A percentile compares a stretch with the other conserved stretches of the same genome.
Conservation (phyloP, 345 rosid genomes). For the Gossypium longicalyx region DNA sequence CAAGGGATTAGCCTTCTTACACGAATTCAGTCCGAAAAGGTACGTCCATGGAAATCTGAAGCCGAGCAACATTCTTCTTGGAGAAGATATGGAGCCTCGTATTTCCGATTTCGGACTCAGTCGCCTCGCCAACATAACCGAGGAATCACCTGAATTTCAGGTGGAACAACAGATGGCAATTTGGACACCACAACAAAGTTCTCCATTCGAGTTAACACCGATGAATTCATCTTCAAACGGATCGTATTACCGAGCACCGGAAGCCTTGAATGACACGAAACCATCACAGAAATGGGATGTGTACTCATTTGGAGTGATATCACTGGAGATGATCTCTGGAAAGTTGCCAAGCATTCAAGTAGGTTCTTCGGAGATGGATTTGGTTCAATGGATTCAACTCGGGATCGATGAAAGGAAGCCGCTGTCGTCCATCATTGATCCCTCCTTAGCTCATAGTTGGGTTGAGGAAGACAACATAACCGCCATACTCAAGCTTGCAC, state of each 20-base stretch:
- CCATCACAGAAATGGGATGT: conserved; percentile 98
- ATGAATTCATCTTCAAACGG: conserved; percentile 37
- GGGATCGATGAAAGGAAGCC: conserved; percentile 58
- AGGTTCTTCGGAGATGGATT: conserved; percentile 45
- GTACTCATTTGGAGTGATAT: conserved; percentile 77
- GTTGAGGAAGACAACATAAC: conserved; percentile 57
- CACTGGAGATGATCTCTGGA: conserved; percentile 75
- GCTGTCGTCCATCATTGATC: conserved; percentile 60
- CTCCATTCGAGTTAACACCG: conserved; percentile 41
- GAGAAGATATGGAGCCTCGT: conserved; percentile 61
- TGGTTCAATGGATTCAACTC: conserved; percentile 66
- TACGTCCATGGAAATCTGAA: conserved; percentile 84
- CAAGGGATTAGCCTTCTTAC: conserved; percentile 67
- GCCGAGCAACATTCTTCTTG: conserved; percentile 76
- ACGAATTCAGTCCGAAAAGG: conserved; percentile 66
- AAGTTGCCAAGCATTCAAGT: conserved; percentile 49
- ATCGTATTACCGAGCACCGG: conserved; percentile 70
- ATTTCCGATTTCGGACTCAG: conserved; percentile 78
- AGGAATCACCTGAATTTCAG: conserved; percentile 31
- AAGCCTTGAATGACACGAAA: conserved; percentile 53
- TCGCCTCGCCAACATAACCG: conserved; percentile 55
- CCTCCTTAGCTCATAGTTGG: conserved; percentile 43
- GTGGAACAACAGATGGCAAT: conserved; percentile 29
- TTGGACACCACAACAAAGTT: conserved; percentile 39
- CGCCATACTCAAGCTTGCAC: conserved; percentile 50